Percentiles rank a stretch among this genome's conserved stretches.
These are phyloP conservation scores for Ichthyophonus hoferi DNA, from an alignment of 208 protist genomes.

Conservation along the genomic window DNA sequence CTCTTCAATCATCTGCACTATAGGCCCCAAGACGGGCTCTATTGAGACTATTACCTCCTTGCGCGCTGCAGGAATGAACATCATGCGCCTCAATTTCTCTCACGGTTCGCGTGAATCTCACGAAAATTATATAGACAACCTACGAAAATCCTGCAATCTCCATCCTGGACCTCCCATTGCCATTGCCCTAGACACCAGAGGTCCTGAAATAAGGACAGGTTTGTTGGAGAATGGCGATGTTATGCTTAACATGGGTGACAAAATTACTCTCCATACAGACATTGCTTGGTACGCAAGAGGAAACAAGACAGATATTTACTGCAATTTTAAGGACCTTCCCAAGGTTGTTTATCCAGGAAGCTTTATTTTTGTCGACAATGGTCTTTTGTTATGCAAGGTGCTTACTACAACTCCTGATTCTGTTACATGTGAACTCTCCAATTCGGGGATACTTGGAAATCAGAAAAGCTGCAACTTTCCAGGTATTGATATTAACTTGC, in stretches of 20 bases:
- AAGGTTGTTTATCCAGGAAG: conserved; percentile 68
- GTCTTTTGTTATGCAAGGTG: conserved; percentile 82
- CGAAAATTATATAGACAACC: conserved; percentile 82
- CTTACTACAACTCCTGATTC: conserved; percentile 63
- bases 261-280: conserved; percentile 81
- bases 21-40: conserved; percentile 78
- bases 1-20: conserved; percentile 90
- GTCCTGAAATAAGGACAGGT: conserved; percentile 91
- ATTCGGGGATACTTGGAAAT: conserved; percentile 51
- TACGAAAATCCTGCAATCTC: conserved; percentile 66
- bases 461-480: conserved; percentile 68
- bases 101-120: conserved; percentile 92
- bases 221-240: conserved; percentile 45
- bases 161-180: conserved; percentile 75
- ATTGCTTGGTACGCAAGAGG: conserved; percentile 62
- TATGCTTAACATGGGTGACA: conserved; percentile 54
- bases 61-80: conserved; percentile 88
- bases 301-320: conserved; percentile 70
- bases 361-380: conserved; percentile 90
- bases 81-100: conserved; percentile 93
- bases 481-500: conserved; percentile 55
- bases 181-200: conserved; percentile 90
- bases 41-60: conserved; percentile 81
- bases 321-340: conserved; percentile 79
- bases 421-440: conserved; percentile 73